phyloP scores from a whole-genome alignment of 768 basidiomycete species.

The Kwoniella sp. region DNA sequence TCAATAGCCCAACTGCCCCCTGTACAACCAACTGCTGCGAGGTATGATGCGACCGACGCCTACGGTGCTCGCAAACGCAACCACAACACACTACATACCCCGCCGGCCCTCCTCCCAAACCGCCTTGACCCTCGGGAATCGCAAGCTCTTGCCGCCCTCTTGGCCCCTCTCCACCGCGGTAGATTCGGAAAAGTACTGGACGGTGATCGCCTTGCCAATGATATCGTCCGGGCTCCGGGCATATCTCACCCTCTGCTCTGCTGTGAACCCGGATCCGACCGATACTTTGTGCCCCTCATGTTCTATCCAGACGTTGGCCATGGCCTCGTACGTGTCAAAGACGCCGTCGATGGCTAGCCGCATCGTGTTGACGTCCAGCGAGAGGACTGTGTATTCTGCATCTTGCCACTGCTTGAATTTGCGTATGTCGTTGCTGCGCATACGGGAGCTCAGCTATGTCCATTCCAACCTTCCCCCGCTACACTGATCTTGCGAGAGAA shows the following conservation, averaged over 20 bases:
- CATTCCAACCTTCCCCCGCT: background rate
- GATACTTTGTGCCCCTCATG: constrained; percentile 41
- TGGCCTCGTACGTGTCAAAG: constrained; percentile 36
- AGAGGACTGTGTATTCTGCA: constrained; percentile 40
- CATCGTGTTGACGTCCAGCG: constrained; percentile 33
- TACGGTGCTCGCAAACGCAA: background rate
- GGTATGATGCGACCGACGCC: too few species aligned
- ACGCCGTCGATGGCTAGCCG: constrained; percentile 40
- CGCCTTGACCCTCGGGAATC: constrained; percentile 46
- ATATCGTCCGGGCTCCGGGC: constrained; percentile 34
- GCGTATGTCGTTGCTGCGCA: constrained; percentile 35
- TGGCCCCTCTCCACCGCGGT: constrained; percentile 16
- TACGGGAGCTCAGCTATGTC: background rate
- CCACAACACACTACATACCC: constrained; percentile 4
- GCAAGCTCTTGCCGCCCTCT: constrained; percentile 27
- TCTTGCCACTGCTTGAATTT: constrained; percentile 50
- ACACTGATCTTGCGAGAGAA: too few species aligned
- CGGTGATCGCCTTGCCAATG: constrained; percentile 45
- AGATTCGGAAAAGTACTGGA: constrained; percentile 46
- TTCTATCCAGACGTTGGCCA: constrained; percentile 38
- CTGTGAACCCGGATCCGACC: constrained; percentile 44
- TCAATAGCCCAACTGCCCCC: too few species aligned
- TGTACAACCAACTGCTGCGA: too few species aligned
- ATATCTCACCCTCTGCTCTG: constrained; percentile 38
- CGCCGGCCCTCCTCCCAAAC: constrained; percentile 43